Base-by-base conservation (phyloP, 2,329 filamentous ascomycete species). In the Geosmithia flava region DNA sequence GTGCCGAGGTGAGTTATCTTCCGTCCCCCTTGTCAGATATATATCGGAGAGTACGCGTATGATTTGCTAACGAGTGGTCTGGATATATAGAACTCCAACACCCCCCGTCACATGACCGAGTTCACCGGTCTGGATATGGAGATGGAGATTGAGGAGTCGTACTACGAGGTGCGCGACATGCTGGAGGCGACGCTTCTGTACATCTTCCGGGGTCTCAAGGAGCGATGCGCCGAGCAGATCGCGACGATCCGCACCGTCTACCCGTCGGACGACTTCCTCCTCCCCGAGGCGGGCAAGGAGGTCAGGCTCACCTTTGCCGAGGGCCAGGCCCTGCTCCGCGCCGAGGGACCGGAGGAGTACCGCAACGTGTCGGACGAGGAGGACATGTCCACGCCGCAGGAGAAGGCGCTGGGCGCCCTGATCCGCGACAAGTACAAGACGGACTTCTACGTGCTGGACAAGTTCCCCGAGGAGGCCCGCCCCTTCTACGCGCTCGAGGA, bases 361-460 rank as follows among this genome's bases (percentile, higher is more conserved):
- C 66, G 66, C 54, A 78, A 89, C 56, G 81, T 90, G 33, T 70
- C 69, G 37, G 85, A 91, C 61, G 80, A 85, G 52, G 86, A 91
- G 60, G 87, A 93, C 59, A 81, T 91, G 72, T 78, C 69, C 60
- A 93, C 86, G 0, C 81, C 86, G 0, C 83, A 91, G 60, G 87
- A 93, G 65, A 90, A 90, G 68, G 86, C 84, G n/a, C 81, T 97
- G 8, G 93, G 93, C 50, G 82, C 81, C 23, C 75, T 97, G 45
- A 80, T 97, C 55, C 83, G 87, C 49, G 76, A 87, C 58, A 96
- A 95, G 69, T 95, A 85, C 75, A 79, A 85, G 62, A 93, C 89
- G 51, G 93, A 98, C 70, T 97, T 97, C 71, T 97, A 95, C 70
- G 83, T 94, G 20, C 78, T 98, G 53, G 91, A 97, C 73, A 93